Conservation (phyloP, 2,329 filamentous ascomycete species). For the Nannizziopsis barbatae region DNA sequence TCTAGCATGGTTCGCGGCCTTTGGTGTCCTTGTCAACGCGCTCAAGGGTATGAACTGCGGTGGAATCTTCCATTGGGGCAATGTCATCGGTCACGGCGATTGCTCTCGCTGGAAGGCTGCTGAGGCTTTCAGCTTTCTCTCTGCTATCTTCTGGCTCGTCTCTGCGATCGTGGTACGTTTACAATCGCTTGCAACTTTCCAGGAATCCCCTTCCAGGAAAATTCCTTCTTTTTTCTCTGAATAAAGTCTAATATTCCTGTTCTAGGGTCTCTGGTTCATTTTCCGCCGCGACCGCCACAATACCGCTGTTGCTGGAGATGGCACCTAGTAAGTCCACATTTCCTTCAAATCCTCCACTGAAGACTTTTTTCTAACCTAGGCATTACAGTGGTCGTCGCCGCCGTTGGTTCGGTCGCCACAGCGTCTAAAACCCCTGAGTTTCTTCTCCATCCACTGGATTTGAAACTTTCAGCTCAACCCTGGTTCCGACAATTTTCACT, state of each 20-base stretch:
- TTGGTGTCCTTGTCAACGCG: constrained; percentile 54
- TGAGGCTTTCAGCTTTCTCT: constrained; percentile 61
- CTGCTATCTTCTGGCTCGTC: constrained; percentile 58
- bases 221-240: not conserved
- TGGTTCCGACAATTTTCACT: not conserved
- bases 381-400: constrained; percentile 15
- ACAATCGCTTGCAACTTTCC: too few species aligned
- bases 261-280: constrained; percentile 17
- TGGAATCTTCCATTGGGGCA: constrained; percentile 49
- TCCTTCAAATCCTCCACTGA: not conserved
- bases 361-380: not conserved
- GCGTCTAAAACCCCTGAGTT: constrained; percentile 20
- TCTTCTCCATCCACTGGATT: not conserved
- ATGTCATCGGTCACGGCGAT: constrained; percentile 39
- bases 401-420: constrained; percentile 28
- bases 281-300: constrained; percentile 13
- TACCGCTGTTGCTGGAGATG: constrained; percentile 14
- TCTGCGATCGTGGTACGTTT: constrained; percentile 46
- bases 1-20: constrained; percentile 57
- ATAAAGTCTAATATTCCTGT: not conserved
- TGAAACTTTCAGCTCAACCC: not conserved
- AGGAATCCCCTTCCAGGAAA: too few species aligned
- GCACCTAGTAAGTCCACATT: constrained; percentile 2
- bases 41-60: constrained; percentile 43
- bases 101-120: constrained; percentile 61